Conservation (phyloP, 495 filamentous ascomycete species). For the Aspergillus heteromorphus region DNA sequence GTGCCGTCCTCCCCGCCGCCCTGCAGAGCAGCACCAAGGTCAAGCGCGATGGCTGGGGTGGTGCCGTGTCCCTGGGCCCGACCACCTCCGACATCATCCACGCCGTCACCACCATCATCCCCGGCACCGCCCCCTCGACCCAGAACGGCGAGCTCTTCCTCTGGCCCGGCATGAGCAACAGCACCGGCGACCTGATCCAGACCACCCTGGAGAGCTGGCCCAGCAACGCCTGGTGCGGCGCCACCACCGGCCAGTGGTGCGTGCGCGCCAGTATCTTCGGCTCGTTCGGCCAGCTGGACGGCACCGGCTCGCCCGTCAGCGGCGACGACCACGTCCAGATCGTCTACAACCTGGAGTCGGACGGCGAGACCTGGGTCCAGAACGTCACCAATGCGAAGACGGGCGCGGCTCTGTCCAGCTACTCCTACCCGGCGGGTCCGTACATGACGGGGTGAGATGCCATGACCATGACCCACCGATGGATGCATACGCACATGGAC, state of each 20-base stretch:
- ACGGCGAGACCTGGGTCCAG: conserved; percentile 32
- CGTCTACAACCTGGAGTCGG: conserved; percentile 27
- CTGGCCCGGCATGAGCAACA: conserved; percentile 43
- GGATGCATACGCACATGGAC: too few relatives aligned
- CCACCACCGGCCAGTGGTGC: conserved; percentile 32
- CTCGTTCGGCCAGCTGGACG: conserved; percentile 32
- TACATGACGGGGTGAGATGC: conserved; percentile 32
- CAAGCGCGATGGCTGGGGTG: conserved; percentile 34
- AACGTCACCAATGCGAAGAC: conserved; percentile 31
- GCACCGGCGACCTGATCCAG: conserved; percentile 39
- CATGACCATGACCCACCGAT: background rate
- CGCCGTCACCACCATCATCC: conserved; percentile 38
- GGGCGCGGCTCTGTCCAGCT: conserved; percentile 25
- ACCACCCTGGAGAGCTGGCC: conserved; percentile 32
- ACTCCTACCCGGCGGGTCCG: conserved; percentile 25
- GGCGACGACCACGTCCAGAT: conserved; percentile 29
- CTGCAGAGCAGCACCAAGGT: background rate
- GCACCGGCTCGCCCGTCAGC: conserved; percentile 21
- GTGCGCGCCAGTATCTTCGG: conserved; percentile 38
- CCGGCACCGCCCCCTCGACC: conserved; percentile 29
- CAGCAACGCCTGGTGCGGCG: conserved; percentile 32
- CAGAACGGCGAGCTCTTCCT: conserved; percentile 36
- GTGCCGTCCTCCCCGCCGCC: background rate
- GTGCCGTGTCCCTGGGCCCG: conserved; percentile 35
- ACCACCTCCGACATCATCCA: conserved; percentile 34